Base-by-base conservation (phyloP, 2,329 filamentous ascomycete species). In the Aspergillus sp. region DNA sequence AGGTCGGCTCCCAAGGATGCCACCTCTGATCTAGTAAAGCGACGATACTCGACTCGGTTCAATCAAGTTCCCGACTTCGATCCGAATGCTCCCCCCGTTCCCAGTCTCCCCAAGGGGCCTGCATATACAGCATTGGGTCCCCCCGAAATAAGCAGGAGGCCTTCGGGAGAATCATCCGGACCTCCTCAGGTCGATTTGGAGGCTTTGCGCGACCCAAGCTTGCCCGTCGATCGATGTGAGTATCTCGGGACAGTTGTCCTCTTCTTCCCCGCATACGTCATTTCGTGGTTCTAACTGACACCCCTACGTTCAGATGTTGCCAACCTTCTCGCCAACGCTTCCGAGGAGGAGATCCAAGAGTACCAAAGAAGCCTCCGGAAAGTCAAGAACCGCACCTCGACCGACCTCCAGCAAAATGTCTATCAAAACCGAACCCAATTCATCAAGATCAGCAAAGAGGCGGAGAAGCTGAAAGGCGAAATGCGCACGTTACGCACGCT, bases 371-470 rank as follows among this genome's bases (percentile, higher is more conserved):
- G 85, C 19, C 77, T 96, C 41, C 85, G 85, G 58, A 87, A 87
- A 62, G 79, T 94, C 51, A 93, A 93, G 72, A 82, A 82, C 59
- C 84, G 89, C 51, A 91, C 90, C 8, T 87, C 88, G 4, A 81
- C 85, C 45, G 92, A 97, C 62, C 79, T 99, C 19, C 93, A 97
- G 72, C 90, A 95, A 67, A 97, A 92, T 73, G 88, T 99, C 47
- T 93, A 95, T 73, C 92, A 96, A 71, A 99, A 99, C 72, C 86
- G 94, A 45, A 95, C 90, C 0, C 94, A 97, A 66, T 99, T 99
- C 68, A 97, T 99, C 79, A 95, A 95, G 73, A 97, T 99, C 72
- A 96, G 92, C 69, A 96, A 97, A 73, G 94, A 99, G 75, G 94
- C 95, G 2, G 94, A 99, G 73, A 96, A 96, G 76, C 83, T 99